Percentiles rank a stretch among this genome's conserved stretches.
These are phyloP conservation scores for Monosporascus sp. DNA, from an alignment of 2,329 filamentous ascomycete species.

Conservation along the genomic window DNA sequence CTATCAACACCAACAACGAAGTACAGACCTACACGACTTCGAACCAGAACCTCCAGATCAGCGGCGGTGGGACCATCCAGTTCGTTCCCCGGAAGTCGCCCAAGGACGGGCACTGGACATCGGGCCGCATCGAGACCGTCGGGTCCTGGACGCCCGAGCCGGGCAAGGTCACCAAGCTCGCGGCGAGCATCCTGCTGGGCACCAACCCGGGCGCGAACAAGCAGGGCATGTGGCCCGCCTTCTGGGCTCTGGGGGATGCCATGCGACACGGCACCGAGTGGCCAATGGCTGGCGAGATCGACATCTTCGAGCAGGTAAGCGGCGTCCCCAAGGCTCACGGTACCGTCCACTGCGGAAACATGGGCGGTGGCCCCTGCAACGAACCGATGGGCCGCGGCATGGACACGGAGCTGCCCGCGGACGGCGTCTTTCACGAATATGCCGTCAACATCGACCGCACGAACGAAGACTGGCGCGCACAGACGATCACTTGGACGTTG, in stretches of 20 bases:
- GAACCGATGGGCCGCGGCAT: slow-evolving; percentile 40
- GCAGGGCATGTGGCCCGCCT: slow-evolving; percentile 54
- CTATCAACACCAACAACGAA: slow-evolving; percentile 46
- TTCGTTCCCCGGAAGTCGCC: slow-evolving; percentile 40
- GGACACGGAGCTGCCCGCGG: slow-evolving; percentile 30
- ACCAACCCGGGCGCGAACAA: slow-evolving; percentile 31
- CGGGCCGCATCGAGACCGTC: slow-evolving; percentile 47
- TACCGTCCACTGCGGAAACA: slow-evolving; percentile 45
- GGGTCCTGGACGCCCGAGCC: slow-evolving; percentile 39
- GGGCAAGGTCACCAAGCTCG: slow-evolving; percentile 40
- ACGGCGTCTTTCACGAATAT: slow-evolving; percentile 42
- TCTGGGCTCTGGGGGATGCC: slow-evolving; percentile 50
- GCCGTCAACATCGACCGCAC: slow-evolving; percentile 45
- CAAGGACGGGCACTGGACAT: slow-evolving; percentile 42
- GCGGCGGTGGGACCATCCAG: slow-evolving; percentile 44
- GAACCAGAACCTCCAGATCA: slow-evolving; percentile 43
- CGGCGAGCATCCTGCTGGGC: slow-evolving; percentile 43
- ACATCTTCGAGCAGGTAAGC: slow-evolving; percentile 53
- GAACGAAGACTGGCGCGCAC: slow-evolving; percentile 36
- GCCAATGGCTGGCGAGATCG: slow-evolving; percentile 51
- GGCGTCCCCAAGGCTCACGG: slow-evolving; percentile 40
- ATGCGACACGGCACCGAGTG: slow-evolving; percentile 42
- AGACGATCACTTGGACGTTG: slow-evolving; percentile 47
- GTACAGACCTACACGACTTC: slow-evolving; percentile 42
- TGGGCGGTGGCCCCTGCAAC: slow-evolving; percentile 43